Conservation (phyloP, 2,329 filamentous ascomycete genomes). For the Ophiosphaerella herpotricha region DNA sequence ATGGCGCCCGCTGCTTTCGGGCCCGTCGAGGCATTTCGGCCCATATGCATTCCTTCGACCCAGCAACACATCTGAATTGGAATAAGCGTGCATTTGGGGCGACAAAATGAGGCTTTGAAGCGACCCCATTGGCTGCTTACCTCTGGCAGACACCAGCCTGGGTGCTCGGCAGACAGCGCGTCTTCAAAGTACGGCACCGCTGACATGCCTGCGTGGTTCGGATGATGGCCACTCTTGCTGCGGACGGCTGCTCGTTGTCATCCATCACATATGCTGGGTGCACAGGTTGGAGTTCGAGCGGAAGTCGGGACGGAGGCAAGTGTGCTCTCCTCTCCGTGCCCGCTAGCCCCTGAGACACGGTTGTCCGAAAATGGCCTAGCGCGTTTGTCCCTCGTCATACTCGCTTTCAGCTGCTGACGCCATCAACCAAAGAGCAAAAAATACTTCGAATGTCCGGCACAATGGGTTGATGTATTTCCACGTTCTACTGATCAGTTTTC, state of each 20-base stretch:
- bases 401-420: too few relatives aligned
- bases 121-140: slow-evolving; percentile 16
- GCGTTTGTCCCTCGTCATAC: too few relatives aligned
- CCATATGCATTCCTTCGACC: slow-evolving; percentile 38
- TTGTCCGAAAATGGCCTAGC: too few relatives aligned
- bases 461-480: too few relatives aligned
- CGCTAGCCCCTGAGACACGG: background rate
- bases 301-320: slow-evolving; percentile 10
- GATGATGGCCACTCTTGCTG: slow-evolving; percentile 10
- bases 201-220: slow-evolving; percentile 41
- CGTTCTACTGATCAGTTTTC: too few relatives aligned
- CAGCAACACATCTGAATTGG: slow-evolving; percentile 26
- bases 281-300: background rate
- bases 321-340: background rate
- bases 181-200: slow-evolving; percentile 40
- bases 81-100: slow-evolving; percentile 2
- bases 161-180: slow-evolving; percentile 38
- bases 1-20: slow-evolving; percentile 36
- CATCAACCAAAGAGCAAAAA: too few relatives aligned
- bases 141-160: slow-evolving; percentile 36
- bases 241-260: slow-evolving; percentile 20
- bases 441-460: too few relatives aligned
- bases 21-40: slow-evolving; percentile 34
- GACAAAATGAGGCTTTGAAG: too few relatives aligned
- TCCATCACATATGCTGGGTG: slow-evolving; percentile 26